Evolutionary conservation across 495 filamentous ascomycete species (phyloP).

Genomic region (Neurospora sp.): DNA sequence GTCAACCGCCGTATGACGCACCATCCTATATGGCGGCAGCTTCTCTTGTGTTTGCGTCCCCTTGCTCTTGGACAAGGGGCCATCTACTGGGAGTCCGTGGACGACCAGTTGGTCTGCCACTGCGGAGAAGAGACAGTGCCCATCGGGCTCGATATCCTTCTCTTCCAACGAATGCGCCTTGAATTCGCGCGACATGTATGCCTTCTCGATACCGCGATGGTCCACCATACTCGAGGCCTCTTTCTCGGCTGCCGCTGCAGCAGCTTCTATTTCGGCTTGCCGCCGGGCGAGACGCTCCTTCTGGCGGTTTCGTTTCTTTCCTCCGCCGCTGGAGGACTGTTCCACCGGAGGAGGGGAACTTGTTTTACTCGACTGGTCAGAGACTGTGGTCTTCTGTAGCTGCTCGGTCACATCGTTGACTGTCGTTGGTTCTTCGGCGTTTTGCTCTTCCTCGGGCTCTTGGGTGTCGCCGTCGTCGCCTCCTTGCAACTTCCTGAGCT

Average conservation of each 20-base stretch:
- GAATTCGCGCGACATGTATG: constrained; percentile 57
- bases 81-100: constrained; percentile 27
- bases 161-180: constrained; percentile 54
- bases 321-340: constrained; percentile 6
- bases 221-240: constrained; percentile 70
- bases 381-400: constrained; percentile 12
- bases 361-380: not conserved
- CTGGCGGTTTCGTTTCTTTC: constrained; percentile 77
- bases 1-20: constrained; percentile 46
- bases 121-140: constrained; percentile 92
- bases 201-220: constrained; percentile 59
- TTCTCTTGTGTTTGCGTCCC: constrained; percentile 7
- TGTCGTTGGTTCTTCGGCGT: not conserved
- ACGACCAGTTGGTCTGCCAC: constrained; percentile 69
- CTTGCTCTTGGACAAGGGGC: constrained; percentile 4
- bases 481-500: constrained; percentile 49
- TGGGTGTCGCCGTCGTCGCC: constrained; percentile 5
- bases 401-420: constrained; percentile 7
- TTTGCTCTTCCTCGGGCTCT: not conserved
- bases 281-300: constrained; percentile 85
- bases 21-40: constrained; percentile 37
- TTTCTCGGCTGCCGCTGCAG: constrained; percentile 51
- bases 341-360: not conserved
- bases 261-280: constrained; percentile 70
- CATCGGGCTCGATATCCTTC: constrained; percentile 75